Base-by-base conservation (phyloP, 1,284 basidiomycete species). In the Phellopilus nigrolimitatus region DNA sequence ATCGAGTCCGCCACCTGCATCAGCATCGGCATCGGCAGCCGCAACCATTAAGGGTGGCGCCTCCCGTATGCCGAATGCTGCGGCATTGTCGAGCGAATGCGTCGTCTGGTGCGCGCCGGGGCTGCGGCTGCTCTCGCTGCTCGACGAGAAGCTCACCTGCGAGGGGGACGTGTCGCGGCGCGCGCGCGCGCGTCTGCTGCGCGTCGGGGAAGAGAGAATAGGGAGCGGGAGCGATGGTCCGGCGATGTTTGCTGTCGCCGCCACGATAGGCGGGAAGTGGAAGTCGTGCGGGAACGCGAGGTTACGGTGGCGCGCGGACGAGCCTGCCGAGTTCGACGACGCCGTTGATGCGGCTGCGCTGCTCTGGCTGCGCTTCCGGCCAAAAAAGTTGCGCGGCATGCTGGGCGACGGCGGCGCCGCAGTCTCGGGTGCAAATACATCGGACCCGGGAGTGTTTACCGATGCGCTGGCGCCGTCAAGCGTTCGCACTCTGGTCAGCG, bases 381-480 rank as follows among this genome's bases (percentile, higher is more conserved):
- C 44, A 19, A 56, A 56, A 12, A 49, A 25, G 2, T 39, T 45
- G 0, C 40, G 33, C 15, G 9, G 33, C 12, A 12, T 31, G 17
- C 2, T 31, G 28, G 13, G 1, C 27, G 43, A 30, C 2, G 37
- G 28, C 5, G 53, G 49, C 17, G 55, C 43, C 9, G 54, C 55
- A 24, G 63, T 56, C 8, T 62, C 56, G 5, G 56, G 48, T 3
- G 44, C 17, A 10, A 27, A 5, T 3, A 40, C 53, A 7, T 67
- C 62, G 5, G 64, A 61, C 3, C 9, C 27, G 6, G 65, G 64
- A 17, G 60, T 52, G 13, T 56, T 61, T 2, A 60, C 45, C 8
- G 60, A 49, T 2, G 61, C 61, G 0, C 63, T 62, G 13, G 63
- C 60, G 12, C n/a, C n/a, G n/a, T n/a, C n/a, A n/a, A n/a, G n/a